A percentile compares a stretch with the other conserved stretches of the same genome.
Conservation (phyloP, 2,329 filamentous ascomycete genomes). For the Penicillium sp. region DNA sequence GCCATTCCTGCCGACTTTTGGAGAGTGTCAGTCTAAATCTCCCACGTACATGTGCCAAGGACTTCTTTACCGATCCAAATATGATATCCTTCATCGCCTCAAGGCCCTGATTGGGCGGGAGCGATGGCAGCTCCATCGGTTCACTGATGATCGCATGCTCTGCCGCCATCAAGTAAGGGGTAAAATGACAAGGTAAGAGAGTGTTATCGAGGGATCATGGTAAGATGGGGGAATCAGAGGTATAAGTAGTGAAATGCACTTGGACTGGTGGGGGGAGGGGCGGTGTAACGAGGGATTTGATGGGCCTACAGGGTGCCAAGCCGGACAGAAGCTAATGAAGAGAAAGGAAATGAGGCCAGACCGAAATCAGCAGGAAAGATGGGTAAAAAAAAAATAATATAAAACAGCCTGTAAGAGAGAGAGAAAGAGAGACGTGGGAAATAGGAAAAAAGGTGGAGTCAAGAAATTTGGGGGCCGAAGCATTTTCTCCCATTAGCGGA, state of each 20-base stretch:
- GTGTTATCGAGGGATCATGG: conserved; percentile 23
- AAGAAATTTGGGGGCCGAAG: conserved; percentile 5
- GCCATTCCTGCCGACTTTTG: conserved; percentile 75
- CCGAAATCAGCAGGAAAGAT: not conserved
- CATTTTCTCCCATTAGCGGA: conserved; percentile 14
- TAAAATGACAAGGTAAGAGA: conserved; percentile 12
- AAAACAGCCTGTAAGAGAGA: not conserved
- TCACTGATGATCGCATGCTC: conserved; percentile 41
- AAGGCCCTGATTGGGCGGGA: conserved; percentile 48
- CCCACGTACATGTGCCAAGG: not conserved
- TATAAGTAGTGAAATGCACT: conserved; percentile 2
- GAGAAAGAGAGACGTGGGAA: no score
- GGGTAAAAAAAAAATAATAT: not conserved
- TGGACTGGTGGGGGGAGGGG: conserved; percentile 1
- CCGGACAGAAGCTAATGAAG: conserved; percentile 3
- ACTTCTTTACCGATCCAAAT: conserved; percentile 72
- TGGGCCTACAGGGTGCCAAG: conserved; percentile 13
- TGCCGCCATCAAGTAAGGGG: conserved; percentile 36
- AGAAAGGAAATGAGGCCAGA: not conserved
- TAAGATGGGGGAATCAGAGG: conserved; percentile 4
- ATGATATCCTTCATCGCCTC: conserved; percentile 81
- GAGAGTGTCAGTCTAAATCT: not conserved
- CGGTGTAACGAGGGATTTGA: conserved; percentile 22
- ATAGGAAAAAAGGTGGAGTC: conserved; percentile 10
- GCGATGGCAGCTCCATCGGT: conserved; percentile 40